Evolutionary conservation across 2,329 filamentous ascomycete genomes (phyloP), one percentile per base, ranked within the genome.

Genomic region (Fusarium tanahbumbuense): DNA sequence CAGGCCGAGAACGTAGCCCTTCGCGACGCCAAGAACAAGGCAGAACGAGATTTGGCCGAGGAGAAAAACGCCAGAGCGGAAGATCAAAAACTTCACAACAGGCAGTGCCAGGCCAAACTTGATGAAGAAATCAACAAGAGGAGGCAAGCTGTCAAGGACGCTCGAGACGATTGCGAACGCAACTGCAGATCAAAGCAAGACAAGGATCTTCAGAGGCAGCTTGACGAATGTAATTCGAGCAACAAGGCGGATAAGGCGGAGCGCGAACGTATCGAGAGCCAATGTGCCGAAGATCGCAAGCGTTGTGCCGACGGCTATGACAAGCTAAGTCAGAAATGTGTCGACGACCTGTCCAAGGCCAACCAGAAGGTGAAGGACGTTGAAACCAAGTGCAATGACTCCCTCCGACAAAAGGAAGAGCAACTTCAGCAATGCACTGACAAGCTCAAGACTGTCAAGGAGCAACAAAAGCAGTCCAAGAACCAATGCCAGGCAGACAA

Each of bases 171-270:
- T 6, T 40, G 27, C 40, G 27, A 54, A 23, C 37, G 50, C 37
- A 54, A 25, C 27, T 54, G 50, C 50, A 54, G 27, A 20, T 54
- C 50, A 11, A 44, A 54, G 25, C 50, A 54, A 44, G 50, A 44
- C 27, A 20, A 23, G 4, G 50, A 44, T 32, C 50, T 44, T 27
- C n/a, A 18, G 40, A 42, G 12, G 18, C 37, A 54, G n/a, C 18
- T 42, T 18, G 50, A 54, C 28, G 25, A 42, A 42, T 53, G 34
- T 15, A n/a, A 27, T n/a, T n/a, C 15, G 1, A 53, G 10, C 4
- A 4, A 3, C 4, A 53, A 42, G 2, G 15, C 25, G 2, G 49
- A 42, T 2, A 28, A 53, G 49, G 34, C 6, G 18, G 49, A 53
- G 34, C 34, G 49, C 4, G 49, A 53, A 11, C 34, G 22, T 28